Evolutionary conservation across 139 green algal genomes (phyloP).

Genomic region (Deuterostichococcus epilithicus): DNA sequence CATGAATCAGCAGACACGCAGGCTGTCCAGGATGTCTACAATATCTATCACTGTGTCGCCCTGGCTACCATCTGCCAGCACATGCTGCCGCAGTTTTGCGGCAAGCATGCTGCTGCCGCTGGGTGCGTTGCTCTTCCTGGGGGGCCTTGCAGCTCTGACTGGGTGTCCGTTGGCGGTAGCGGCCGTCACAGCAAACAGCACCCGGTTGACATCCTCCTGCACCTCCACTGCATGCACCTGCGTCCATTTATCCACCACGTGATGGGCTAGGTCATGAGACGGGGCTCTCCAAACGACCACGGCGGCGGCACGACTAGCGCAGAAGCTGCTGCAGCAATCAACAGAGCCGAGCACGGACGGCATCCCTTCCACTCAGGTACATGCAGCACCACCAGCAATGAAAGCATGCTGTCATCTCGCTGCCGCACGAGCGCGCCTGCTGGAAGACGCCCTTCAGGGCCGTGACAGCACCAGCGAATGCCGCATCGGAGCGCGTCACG

Average conservation of each 20-base stretch:
- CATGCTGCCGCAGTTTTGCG: neutral
- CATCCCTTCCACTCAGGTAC: neutral
- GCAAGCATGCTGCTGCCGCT: neutral
- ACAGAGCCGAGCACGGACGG: neutral
- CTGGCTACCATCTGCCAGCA: neutral
- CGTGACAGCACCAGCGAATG: conserved; percentile 7
- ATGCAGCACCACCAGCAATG: neutral
- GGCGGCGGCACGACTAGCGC: neutral
- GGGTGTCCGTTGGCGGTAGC: neutral
- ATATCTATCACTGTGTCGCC: neutral
- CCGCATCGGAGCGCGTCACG: conserved; percentile 10
- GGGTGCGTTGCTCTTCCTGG: neutral
- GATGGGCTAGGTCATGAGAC: neutral
- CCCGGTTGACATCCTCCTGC: conserved; percentile 46
- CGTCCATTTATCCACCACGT: conserved; percentile 19
- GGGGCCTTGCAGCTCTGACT: neutral
- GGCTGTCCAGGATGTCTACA: neutral
- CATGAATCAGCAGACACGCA: neutral
- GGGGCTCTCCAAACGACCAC: neutral
- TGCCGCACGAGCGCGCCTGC: neutral
- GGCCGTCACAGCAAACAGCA: conserved; percentile 36
- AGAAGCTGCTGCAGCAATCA: neutral
- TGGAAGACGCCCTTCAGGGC: neutral
- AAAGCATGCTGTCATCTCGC: neutral
- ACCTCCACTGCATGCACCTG: conserved; percentile 41